A percentile compares a stretch with the other conserved stretches of the same genome.
phyloP scores from a whole-genome alignment of 2,329 filamentous ascomycete species.

The Aspergillus sp. region DNA sequence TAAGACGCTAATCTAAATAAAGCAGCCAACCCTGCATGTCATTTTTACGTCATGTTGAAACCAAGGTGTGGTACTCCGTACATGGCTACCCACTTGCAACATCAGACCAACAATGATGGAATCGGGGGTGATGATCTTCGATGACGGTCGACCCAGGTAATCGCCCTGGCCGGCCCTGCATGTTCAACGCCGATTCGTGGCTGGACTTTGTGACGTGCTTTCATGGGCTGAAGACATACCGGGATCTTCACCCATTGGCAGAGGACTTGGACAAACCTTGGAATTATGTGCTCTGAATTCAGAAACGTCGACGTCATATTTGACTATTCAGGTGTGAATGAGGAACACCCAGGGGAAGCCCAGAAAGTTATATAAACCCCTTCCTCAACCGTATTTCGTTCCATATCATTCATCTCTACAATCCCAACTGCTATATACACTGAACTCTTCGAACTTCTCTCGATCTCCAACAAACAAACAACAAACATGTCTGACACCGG shows the following conservation, averaged over 20 bases:
- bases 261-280: not conserved
- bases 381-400: not conserved
- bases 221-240: not conserved
- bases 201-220: slow-evolving; percentile 4
- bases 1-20: not conserved
- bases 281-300: not conserved
- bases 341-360: not conserved
- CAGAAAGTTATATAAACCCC: slow-evolving; percentile 23
- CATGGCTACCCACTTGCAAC: not conserved
- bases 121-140: not conserved
- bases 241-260: not conserved
- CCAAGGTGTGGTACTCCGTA: not conserved
- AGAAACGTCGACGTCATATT: slow-evolving; percentile 22
- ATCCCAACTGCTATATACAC: not conserved
- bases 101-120: not conserved
- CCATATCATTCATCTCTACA: slow-evolving; percentile 12
- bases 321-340: not conserved
- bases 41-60: slow-evolving; percentile 14
- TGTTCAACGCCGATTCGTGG: slow-evolving; percentile 2
- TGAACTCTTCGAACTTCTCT: not conserved
- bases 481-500: slow-evolving; percentile 60
- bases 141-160: slow-evolving; percentile 3
- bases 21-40: not conserved
- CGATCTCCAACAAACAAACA: slow-evolving; percentile 10
- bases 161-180: not conserved